Base-by-base conservation (phyloP, 768 basidiomycete species). In the Russula vinacea region DNA sequence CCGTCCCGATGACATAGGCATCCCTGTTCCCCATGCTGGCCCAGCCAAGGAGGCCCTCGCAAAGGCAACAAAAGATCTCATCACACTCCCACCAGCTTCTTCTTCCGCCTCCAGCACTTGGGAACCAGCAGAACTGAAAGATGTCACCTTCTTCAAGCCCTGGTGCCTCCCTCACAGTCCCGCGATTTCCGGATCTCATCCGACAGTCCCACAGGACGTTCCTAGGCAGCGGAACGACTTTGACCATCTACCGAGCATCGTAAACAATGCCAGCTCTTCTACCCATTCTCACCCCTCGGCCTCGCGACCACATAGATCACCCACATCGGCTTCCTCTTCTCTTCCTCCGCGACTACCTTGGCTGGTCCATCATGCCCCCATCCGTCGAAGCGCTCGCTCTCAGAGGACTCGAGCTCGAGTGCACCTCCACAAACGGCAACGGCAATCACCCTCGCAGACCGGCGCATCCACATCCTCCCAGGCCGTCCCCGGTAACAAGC, bases 1-100 rank as follows among this genome's bases (percentile, higher is more conserved):
- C 66, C 9, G 51, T 70, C 69, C 65, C 68, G 79, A 83, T 56
- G 80, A 83, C 64, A 74, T 83, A 1, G 58, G 56, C 29, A 53
- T 64, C 68, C 77, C 80, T 40, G 80, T 81, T 13, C 74, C 80
- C 58, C 82, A 77, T 61, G 51, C 68, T 17, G 57, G 50, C 17
- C 66, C 68, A 9, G 84, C 83, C 64, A 84, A 78, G 62, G 85
- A 88, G 59, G 85, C 85, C 2, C 80, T 93, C 59, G 76, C 87
- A 58, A 88, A 87, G 74, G 90, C 90, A 0, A 92, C 90, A 0
- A 90, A 89, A 74, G 89, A 92, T 73, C 83, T 93, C 50, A 90
- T 93, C 85, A 79, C 88, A 5, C 78, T 91, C 32, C 88, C 88
- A 32, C 63, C 33, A 2, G 58, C 62, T 24, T 57, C 61, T 24